Evolutionary conservation across 352 stramenopile genomes (phyloP), one percentile per base, ranked within the genome.

Genomic region (Pythium brassicae): DNA sequence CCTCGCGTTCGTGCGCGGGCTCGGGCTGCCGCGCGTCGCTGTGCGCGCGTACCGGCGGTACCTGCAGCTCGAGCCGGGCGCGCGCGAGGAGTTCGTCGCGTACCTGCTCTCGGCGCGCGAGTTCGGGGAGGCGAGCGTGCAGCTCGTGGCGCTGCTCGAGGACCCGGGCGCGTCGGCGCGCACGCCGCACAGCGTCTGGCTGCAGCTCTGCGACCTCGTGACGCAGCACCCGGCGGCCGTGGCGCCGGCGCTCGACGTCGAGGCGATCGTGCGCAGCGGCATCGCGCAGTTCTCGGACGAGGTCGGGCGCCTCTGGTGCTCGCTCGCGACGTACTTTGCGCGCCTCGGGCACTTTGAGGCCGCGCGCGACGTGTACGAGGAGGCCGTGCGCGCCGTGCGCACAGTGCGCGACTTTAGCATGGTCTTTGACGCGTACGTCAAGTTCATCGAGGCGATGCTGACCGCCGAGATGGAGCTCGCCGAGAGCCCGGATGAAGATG

Each of bases 351-450:
- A 97, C 65, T 99, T 99, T 65, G 97, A 99, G 61, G 78, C 90
- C 35, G 97, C 98, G 14, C 83, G 97, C 35, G 91, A 97, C 61
- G 82, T 99, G 15, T 99, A 99, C 62, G 96, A 99, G 72, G 85
- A 94, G 62, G 86, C 89, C 11, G 77, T 90, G 27, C 65, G 73
- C 20, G 83, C 74, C 0, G 82, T 92, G 14, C 45, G 89, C 48
- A 92, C 80, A 0, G 83, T 93, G 43, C 89, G 97, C 11, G 98
- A 99, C 77, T 99, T 99, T 63, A 98, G 89, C 61, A 90, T 99
- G 69, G 88, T 99, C 26, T 99, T 99, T 57, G 97, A 99, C 71
- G 94, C 97, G 3, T 99, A 99, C 69, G 79, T 97, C 22, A 92
- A 98, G 73, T 99, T 99, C 71, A 94, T 99, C 72, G 97, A 99